Evolutionary conservation across 495 filamentous ascomycete genomes (phyloP), one percentile per base, ranked within the genome.

Genomic region (Tuber aestivum): DNA sequence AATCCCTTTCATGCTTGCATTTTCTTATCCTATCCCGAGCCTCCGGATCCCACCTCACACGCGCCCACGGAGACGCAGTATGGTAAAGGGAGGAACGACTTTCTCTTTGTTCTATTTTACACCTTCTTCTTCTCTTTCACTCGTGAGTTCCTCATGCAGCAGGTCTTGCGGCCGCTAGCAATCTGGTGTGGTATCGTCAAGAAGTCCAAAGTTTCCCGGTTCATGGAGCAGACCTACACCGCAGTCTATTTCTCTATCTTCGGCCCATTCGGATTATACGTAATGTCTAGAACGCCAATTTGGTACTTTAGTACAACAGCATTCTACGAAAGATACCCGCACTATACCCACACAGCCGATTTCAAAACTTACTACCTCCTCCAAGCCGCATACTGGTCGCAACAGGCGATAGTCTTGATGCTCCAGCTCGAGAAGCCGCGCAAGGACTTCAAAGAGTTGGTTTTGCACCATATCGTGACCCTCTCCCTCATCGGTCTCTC

Each of bases 361-460:
- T 97, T 98, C 89, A 99, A 99, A 88, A 92, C 94, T 37, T 99
- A 97, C 83, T 99, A 99, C 81, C 86, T 99, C 70, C 91, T 99
- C 79, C 92, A 99, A 86, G 96, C 94, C 45, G 91, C 92, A 74
- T 99, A 97, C 86, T 99, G 95, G 95, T 88, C 91, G 9, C 96
- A 98, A 86, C 95, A 99, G 86, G 92, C 91, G 32, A 92, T 99
- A 75, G 95, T 99, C 27, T 87, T 98, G 71, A 77, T 94, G 75
- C 86, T 99, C 73, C 92, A 92, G 84, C 88, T 97, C 85, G 95
- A 99, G 88, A 96, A 97, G 86, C 95, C 93, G 38, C 87, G 95
- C 20, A 97, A 97, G 86, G 95, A 99, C 83, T 98, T 94, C 84
- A 94, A 92, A 85, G 95, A 98, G 87, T 88, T 99, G 71, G 93